Conservation (phyloP, 331 rosid genomes). For the Pyrus hybrid region DNA sequence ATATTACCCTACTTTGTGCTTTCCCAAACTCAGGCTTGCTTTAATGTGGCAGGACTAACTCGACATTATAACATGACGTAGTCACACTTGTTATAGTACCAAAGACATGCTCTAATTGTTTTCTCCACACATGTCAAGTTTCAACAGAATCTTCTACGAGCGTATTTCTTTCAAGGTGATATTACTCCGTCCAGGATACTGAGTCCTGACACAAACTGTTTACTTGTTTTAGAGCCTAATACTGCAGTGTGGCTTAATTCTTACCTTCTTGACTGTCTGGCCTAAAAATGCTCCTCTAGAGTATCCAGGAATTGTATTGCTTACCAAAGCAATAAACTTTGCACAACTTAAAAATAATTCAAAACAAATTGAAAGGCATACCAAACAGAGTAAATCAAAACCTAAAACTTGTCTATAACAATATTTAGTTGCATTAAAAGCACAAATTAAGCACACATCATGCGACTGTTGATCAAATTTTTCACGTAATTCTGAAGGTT, state of each 20-base stretch:
- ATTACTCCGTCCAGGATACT: background rate
- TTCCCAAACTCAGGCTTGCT: background rate
- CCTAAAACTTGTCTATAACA: background rate
- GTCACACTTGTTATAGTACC: background rate
- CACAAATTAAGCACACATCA: background rate
- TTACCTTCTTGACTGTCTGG: background rate
- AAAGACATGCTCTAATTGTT: background rate
- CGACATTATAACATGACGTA: background rate
- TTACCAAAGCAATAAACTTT: background rate
- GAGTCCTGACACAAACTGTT: background rate
- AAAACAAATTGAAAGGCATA: background rate
- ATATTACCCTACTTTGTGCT: background rate
- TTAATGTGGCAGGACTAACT: background rate
- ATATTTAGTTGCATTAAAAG: background rate
- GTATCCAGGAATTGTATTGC: no score
- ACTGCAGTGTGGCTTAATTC: background rate
- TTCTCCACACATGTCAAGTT: background rate
- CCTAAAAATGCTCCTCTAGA: background rate
- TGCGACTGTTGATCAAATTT: background rate
- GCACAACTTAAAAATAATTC: background rate
- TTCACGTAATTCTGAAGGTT: background rate
- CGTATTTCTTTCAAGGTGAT: background rate
- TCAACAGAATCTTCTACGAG: background rate
- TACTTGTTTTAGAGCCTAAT: background rate
- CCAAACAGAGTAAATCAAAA: background rate